Evolutionary conservation across 2,329 filamentous ascomycete genomes (phyloP).

Genomic region (Ophiostoma ulmi): DNA sequence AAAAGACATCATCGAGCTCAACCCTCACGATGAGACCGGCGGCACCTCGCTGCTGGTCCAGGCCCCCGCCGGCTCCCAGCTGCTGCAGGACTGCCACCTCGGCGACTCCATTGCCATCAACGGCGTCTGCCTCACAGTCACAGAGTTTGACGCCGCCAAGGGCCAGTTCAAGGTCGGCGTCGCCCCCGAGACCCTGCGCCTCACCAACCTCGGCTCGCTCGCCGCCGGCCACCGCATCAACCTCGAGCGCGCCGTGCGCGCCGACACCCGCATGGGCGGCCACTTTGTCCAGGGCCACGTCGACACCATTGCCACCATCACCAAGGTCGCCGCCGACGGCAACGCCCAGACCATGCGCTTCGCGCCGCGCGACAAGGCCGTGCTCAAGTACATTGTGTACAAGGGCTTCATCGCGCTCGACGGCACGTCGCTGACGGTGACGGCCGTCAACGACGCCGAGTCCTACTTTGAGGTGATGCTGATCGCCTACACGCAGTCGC

Average conservation of each 20-base stretch:
- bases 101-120: conserved; percentile 96
- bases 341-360: conserved; percentile 87
- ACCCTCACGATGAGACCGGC: conserved; percentile 73
- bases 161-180: conserved; percentile 79
- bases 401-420: conserved; percentile 96
- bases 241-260: conserved; percentile 87
- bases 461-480: conserved; percentile 96
- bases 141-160: conserved; percentile 42
- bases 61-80: conserved; percentile 58
- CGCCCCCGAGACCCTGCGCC: conserved; percentile 88
- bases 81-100: conserved; percentile 76
- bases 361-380: conserved; percentile 55
- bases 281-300: conserved; percentile 98
- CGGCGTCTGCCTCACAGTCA: conserved; percentile 92
- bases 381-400: conserved; percentile 85
- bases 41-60: conserved; percentile 88
- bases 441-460: conserved; percentile 66
- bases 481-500: conserved; percentile 92
- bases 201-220: conserved; percentile 86
- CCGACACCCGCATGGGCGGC: conserved; percentile 90
- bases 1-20: conserved; percentile 75
- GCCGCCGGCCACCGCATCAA: conserved; percentile 67
- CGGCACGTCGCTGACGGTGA: conserved; percentile 90
- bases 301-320: conserved; percentile 76
- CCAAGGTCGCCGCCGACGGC: conserved; percentile 70